These are phyloP conservation scores for Typha latifolia DNA, from an alignment of 176 grass and related monocot species.

Conservation along the genomic window DNA sequence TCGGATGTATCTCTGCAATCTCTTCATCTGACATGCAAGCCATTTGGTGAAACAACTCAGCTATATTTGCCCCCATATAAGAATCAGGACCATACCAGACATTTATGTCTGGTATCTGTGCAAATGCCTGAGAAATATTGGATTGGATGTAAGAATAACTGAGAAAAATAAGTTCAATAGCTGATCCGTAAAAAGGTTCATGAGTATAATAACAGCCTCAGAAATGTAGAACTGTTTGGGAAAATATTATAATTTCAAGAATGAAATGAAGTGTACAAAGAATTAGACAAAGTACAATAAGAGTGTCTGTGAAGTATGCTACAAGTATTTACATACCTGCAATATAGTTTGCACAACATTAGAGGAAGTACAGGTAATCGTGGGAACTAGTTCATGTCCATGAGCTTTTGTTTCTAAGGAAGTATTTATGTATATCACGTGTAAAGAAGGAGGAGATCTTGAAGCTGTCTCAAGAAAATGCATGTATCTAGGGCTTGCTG, in stretches of 20 bases:
- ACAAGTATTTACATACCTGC: constrained; percentile 48
- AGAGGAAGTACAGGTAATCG: constrained; percentile 96
- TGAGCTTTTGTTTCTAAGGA: constrained; percentile 90
- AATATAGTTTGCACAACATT: constrained; percentile 96
- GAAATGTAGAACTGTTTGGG: too few relatives aligned
- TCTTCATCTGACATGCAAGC: constrained; percentile 76
- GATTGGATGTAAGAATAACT: neutral
- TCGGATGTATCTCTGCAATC: constrained; percentile 75
- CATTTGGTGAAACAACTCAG: constrained; percentile 85
- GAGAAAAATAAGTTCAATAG: neutral
- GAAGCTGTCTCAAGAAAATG: constrained; percentile 66
- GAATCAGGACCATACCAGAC: constrained; percentile 99
- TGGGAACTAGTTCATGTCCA: constrained; percentile 90
- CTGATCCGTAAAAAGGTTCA: too few relatives aligned
- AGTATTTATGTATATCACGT: constrained; percentile 99
- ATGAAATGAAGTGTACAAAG: neutral
- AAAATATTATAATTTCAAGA: too few relatives aligned
- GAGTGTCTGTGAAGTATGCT: neutral
- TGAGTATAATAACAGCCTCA: too few relatives aligned
- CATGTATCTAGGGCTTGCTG: constrained; percentile 75
- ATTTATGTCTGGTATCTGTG: constrained; percentile 73
- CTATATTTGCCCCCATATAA: constrained; percentile 98
- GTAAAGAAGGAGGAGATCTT: constrained; percentile 61
- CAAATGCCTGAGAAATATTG: constrained; percentile 59
- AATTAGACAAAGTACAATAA: constrained; percentile 1